Conservation (phyloP, 2,329 filamentous ascomycete genomes). For the Clarireedia monteithiana region DNA sequence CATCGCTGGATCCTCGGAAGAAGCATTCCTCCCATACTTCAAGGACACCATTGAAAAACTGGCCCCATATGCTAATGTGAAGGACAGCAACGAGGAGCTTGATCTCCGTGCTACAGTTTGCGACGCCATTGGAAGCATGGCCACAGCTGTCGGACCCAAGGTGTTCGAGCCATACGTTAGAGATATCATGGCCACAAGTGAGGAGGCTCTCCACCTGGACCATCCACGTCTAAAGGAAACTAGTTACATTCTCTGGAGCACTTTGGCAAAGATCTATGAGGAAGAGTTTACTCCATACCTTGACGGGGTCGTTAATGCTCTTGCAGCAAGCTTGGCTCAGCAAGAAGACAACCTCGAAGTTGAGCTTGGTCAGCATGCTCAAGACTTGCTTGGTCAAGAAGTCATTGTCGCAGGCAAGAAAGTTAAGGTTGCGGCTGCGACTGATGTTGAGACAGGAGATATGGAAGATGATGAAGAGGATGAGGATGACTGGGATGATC, state of each 20-base stretch:
- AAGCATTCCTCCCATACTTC: slow-evolving; percentile 85
- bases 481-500: slow-evolving; percentile 76
- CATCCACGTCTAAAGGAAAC: slow-evolving; percentile 91
- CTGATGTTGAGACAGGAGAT: slow-evolving; percentile 52
- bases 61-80: slow-evolving; percentile 74
- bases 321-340: slow-evolving; percentile 80
- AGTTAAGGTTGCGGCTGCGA: slow-evolving; percentile 65
- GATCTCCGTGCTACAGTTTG: slow-evolving; percentile 83
- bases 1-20: slow-evolving; percentile 77
- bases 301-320: slow-evolving; percentile 66
- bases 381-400: slow-evolving; percentile 67
- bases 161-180: slow-evolving; percentile 87
- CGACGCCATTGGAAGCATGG: slow-evolving; percentile 90
- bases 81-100: slow-evolving; percentile 83
- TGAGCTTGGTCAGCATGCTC: slow-evolving; percentile 64
- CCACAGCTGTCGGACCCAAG: slow-evolving; percentile 75
- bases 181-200: slow-evolving; percentile 84
- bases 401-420: slow-evolving; percentile 77
- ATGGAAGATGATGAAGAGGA: slow-evolving; percentile 63
- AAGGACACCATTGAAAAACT: slow-evolving; percentile 84
- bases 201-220: slow-evolving; percentile 81
- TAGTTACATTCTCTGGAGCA: slow-evolving; percentile 95
- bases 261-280: slow-evolving; percentile 87
- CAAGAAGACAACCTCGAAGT: slow-evolving; percentile 78
- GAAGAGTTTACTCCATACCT: slow-evolving; percentile 76